Conservation (phyloP, 2,329 filamentous ascomycete genomes). For the Botrytis byssoidea region DNA sequence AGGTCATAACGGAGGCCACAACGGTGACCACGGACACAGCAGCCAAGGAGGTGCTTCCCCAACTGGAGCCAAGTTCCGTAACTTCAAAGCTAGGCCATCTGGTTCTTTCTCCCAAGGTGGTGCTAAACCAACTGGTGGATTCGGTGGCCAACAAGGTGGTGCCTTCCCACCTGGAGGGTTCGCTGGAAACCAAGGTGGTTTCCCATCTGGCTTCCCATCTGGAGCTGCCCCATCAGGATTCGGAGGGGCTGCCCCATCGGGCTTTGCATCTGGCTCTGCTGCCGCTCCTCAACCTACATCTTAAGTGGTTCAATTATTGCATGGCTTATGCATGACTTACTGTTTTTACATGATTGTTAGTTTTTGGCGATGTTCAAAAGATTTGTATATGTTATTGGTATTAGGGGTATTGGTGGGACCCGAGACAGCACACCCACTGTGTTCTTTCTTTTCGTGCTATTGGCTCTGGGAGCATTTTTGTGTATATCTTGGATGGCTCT, state of each 20-base stretch:
- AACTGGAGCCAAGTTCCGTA: constrained; percentile 1
- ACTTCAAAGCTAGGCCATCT: not conserved
- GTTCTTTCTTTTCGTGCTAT: constrained; percentile 12
- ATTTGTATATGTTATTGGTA: not conserved
- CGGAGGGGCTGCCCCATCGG: not conserved
- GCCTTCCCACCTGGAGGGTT: not conserved
- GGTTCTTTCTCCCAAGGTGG: not conserved
- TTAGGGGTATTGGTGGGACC: not conserved
- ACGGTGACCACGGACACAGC: not conserved
- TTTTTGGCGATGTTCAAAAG: not conserved
- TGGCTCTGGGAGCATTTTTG: constrained; percentile 7
- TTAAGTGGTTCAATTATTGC: not conserved
- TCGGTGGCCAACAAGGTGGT: not conserved
- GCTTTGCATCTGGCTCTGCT: not conserved
- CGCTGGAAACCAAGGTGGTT: too few species aligned
- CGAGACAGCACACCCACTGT: constrained; percentile 4
- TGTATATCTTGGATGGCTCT: constrained; percentile 11
- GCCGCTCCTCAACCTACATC: not conserved
- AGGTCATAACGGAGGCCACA: not conserved
- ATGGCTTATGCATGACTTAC: not conserved
- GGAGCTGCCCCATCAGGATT: not conserved
- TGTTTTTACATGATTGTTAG: not conserved
- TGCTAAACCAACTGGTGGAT: constrained; percentile 2
- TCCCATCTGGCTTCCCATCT: not conserved
- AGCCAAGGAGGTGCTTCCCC: not conserved